These are phyloP conservation scores for Talaromyces sp. DNA, from an alignment of 2,329 filamentous ascomycete genomes.

Conservation along the genomic window DNA sequence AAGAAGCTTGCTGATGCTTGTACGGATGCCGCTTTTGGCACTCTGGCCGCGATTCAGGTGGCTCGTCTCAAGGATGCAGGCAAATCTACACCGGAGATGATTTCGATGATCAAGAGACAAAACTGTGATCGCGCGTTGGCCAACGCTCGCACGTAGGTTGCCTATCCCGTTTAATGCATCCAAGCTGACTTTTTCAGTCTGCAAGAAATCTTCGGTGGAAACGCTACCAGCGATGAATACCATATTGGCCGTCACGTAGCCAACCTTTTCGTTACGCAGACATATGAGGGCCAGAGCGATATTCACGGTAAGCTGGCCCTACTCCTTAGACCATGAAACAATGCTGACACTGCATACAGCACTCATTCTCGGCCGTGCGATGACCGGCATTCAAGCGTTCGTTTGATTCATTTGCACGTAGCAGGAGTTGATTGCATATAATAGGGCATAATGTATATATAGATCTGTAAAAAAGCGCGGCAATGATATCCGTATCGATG, in stretches of 20 bases:
- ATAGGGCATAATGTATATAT: not conserved
- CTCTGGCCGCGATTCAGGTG: slow-evolving; percentile 86
- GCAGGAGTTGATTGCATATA: not conserved
- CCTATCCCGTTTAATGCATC: not conserved
- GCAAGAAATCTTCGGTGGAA: slow-evolving; percentile 96
- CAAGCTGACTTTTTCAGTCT: slow-evolving; percentile 50
- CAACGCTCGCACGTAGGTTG: slow-evolving; percentile 65
- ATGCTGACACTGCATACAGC: slow-evolving; percentile 46
- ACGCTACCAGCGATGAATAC: slow-evolving; percentile 98
- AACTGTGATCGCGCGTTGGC: slow-evolving; percentile 89
- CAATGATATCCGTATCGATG: not conserved
- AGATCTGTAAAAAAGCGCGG: not conserved
- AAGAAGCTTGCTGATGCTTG: slow-evolving; percentile 94
- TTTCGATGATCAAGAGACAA: slow-evolving; percentile 92
- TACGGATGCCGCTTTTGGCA: slow-evolving; percentile 87
- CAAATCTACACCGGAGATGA: slow-evolving; percentile 89
- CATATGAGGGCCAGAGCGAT: slow-evolving; percentile 97
- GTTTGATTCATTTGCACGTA: no score
- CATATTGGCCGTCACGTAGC: slow-evolving; percentile 91
- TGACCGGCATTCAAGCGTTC: slow-evolving; percentile 77
- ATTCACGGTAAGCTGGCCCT: slow-evolving; percentile 73
- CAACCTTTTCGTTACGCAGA: slow-evolving; percentile 95
- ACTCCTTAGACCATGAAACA: slow-evolving; percentile 36
- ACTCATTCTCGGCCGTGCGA: slow-evolving; percentile 66
- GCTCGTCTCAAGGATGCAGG: slow-evolving; percentile 90